phyloP scores from a whole-genome alignment of 192 early-diverging fungal species.

The Kickxella alabastrina region DNA sequence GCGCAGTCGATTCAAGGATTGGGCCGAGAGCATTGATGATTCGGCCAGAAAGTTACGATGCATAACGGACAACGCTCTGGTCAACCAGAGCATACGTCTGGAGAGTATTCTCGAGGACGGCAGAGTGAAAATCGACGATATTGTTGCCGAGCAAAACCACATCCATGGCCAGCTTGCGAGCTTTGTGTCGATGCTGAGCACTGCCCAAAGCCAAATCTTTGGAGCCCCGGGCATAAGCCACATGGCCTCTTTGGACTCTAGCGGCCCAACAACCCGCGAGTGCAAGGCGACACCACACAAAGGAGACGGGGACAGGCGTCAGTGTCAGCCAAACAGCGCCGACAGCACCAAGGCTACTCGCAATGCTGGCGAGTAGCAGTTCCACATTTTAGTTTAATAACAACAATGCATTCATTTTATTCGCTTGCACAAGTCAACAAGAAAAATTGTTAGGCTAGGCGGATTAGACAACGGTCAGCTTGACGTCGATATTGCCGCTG shows the following conservation, averaged over 20 bases:
- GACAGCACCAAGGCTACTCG: too few relatives aligned
- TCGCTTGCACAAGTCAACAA: too few relatives aligned
- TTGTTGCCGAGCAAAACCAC: slow-evolving; percentile 20
- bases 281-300: too few relatives aligned
- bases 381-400: too few relatives aligned
- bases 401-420: too few relatives aligned
- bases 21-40: slow-evolving; percentile 22
- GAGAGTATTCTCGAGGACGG: slow-evolving; percentile 29
- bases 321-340: too few relatives aligned
- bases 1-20: slow-evolving; percentile 44
- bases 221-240: not conserved
- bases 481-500: slow-evolving; percentile 53
- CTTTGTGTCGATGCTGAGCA: slow-evolving; percentile 42
- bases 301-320: too few relatives aligned
- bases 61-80: slow-evolving; percentile 42
- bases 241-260: too few relatives aligned
- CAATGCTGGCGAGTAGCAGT: too few relatives aligned
- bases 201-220: slow-evolving; percentile 41
- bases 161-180: slow-evolving; percentile 32
- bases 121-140: slow-evolving; percentile 25
- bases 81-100: slow-evolving; percentile 41
- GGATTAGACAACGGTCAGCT: slow-evolving; percentile 45
- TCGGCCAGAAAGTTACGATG: slow-evolving; percentile 17
- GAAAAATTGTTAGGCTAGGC: too few relatives aligned
- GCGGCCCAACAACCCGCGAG: too few relatives aligned